A percentile compares a stretch with the other conserved stretches of the same genome.
These are phyloP conservation scores for Sisymbrium irio DNA, from an alignment of 345 rosid genomes.

Conservation along the genomic window DNA sequence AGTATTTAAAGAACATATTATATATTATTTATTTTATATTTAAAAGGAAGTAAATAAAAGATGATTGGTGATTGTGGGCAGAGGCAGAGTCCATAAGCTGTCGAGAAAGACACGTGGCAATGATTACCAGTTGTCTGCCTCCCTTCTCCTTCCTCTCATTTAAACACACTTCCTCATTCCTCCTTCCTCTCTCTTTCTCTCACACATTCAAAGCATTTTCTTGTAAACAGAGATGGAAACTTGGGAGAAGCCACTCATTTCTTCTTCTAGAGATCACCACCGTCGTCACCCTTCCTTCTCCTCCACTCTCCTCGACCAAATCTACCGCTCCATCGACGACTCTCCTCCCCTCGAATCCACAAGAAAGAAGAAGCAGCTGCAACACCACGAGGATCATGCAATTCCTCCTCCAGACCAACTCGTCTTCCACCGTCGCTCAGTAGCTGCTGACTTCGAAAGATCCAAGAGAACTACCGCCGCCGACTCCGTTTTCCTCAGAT, in stretches of 20 bases:
- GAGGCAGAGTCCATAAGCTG: constrained; percentile 34
- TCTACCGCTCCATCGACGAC: constrained; percentile 80
- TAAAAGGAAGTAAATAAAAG: not conserved
- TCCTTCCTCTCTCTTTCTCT: constrained; percentile 16
- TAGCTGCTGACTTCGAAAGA: constrained; percentile 41
- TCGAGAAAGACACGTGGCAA: constrained; percentile 43
- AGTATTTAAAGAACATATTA: no score
- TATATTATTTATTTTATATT: no score
- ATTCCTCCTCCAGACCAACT: constrained; percentile 18
- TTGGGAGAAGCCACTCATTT: constrained; percentile 36
- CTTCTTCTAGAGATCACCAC: constrained; percentile 25
- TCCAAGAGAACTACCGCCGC: constrained; percentile 15
- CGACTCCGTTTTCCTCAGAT: constrained; percentile 34
- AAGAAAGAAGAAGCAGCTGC: not conserved
- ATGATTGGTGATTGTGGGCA: constrained; percentile 28
- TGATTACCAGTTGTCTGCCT: constrained; percentile 25
- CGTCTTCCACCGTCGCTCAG: constrained; percentile 44
- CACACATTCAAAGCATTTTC: constrained; percentile 1
- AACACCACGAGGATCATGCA: constrained; percentile 1
- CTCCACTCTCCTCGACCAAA: constrained; percentile 70
- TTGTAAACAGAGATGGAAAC: constrained; percentile 38
- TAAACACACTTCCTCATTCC: constrained; percentile 30
- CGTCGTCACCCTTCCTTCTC: constrained; percentile 73
- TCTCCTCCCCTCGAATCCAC: constrained; percentile 22
- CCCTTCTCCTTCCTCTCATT: constrained; percentile 9